These are phyloP conservation scores for Hericium rajendrae DNA, from an alignment of 768 basidiomycete species.

Conservation along the genomic window DNA sequence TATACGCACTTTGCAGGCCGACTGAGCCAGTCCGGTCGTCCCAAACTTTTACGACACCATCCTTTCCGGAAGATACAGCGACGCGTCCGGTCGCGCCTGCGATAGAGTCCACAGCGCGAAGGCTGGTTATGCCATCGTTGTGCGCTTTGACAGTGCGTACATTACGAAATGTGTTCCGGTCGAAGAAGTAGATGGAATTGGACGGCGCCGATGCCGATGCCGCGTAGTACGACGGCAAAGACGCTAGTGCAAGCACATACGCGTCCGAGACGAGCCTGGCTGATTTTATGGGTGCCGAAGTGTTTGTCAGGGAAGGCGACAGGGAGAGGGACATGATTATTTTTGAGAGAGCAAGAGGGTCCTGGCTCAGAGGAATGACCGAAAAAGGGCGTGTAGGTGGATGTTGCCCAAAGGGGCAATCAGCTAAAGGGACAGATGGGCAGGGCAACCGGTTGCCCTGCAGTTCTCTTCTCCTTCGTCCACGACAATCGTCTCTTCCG, in stretches of 20 bases:
- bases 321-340: constrained; percentile 25
- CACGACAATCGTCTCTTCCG: constrained; percentile 6
- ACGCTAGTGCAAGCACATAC: constrained; percentile 55
- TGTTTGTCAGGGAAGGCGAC: constrained; percentile 19
- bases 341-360: background rate
- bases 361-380: too few species aligned
- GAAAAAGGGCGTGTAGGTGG: too few species aligned
- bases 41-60: constrained; percentile 68
- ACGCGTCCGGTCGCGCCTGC: constrained; percentile 31
- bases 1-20: constrained; percentile 49
- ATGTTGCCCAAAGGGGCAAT: too few species aligned
- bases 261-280: constrained; percentile 30
- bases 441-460: background rate
- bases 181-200: constrained; percentile 58
- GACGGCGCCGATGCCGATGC: constrained; percentile 54
- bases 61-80: constrained; percentile 59
- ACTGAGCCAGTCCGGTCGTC: constrained; percentile 49
- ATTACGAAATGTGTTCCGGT: constrained; percentile 42
- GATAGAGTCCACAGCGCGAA: constrained; percentile 35
- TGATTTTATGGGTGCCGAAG: constrained; percentile 21
- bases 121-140: constrained; percentile 42
- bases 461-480: constrained; percentile 12
- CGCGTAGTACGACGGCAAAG: constrained; percentile 40
- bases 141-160: constrained; percentile 47
- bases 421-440: background rate